These are phyloP conservation scores for Hemileccinum rubropunctum DNA, from an alignment of 768 basidiomycete genomes.

Conservation along the genomic window DNA sequence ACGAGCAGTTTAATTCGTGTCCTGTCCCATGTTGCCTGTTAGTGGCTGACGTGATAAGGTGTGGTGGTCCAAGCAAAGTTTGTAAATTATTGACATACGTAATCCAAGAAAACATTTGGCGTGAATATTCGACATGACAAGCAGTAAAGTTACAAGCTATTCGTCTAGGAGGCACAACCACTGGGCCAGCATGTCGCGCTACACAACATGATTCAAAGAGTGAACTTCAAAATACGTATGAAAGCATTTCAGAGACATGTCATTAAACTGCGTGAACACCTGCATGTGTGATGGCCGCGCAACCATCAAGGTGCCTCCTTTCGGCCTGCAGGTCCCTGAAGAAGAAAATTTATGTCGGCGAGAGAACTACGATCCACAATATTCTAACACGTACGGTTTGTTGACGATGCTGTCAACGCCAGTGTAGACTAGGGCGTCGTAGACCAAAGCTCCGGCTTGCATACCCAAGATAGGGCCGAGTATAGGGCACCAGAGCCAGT, in stretches of 20 bases:
- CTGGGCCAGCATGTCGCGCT: too few relatives aligned
- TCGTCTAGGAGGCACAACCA: too few relatives aligned
- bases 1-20: too few relatives aligned
- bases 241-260: background rate
- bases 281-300: background rate
- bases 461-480: slow-evolving; percentile 60
- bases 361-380: background rate
- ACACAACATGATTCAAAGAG: background rate
- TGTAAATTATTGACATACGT: background rate
- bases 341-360: background rate
- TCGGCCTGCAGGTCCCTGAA: slow-evolving; percentile 12
- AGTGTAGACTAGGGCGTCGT: slow-evolving; percentile 57
- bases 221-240: background rate
- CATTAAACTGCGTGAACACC: slow-evolving; percentile 10
- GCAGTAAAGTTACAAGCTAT: too few relatives aligned
- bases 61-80: background rate
- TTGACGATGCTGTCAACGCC: slow-evolving; percentile 56
- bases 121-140: too few relatives aligned
- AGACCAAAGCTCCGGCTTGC: slow-evolving; percentile 50
- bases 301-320: slow-evolving; percentile 17
- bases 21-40: too few relatives aligned
- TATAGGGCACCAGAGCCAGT: slow-evolving; percentile 72
- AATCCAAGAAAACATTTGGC: too few relatives aligned
- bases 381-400: slow-evolving; percentile 39
- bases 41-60: too few relatives aligned